phyloP scores from a whole-genome alignment of 1,139 yeast species.

The Geotrichum klebahnii region DNA sequence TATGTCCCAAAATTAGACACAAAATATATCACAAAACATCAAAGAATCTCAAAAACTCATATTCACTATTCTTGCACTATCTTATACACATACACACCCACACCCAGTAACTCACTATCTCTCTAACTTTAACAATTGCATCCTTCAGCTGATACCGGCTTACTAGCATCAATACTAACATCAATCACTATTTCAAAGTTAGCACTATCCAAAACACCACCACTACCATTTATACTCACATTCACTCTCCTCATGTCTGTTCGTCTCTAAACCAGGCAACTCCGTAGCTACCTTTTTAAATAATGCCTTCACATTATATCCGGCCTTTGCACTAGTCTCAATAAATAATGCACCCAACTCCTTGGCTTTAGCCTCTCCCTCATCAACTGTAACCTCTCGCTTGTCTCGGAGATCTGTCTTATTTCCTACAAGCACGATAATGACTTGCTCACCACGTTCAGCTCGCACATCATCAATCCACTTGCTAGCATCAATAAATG shows the following conservation, averaged over 20 bases:
- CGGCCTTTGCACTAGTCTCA: constrained; percentile 94
- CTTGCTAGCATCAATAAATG: constrained; percentile 69
- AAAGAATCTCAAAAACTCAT: too few relatives aligned
- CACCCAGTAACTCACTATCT: too few relatives aligned
- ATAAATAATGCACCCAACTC: constrained; percentile 74
- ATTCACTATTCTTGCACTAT: too few relatives aligned
- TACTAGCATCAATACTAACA: constrained; percentile 47
- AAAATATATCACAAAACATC: too few relatives aligned
- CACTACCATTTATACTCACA: constrained; percentile 5
- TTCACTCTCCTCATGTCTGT: constrained; percentile 18
- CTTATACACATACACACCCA: too few relatives aligned
- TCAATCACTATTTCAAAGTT: constrained; percentile 54
- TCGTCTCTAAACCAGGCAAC: constrained; percentile 53
- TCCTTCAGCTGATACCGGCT: constrained; percentile 24
- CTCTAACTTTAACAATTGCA: constrained; percentile 30
- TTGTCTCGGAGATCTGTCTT: constrained; percentile 63
- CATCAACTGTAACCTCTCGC: constrained; percentile 77
- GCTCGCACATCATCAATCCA: constrained; percentile 84
- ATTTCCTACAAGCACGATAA: constrained; percentile 73
- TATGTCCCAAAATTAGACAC: too few relatives aligned
- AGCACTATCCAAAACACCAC: constrained; percentile 26
- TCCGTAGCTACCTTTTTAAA: constrained; percentile 89
- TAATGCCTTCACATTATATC: constrained; percentile 82
- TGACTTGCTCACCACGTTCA: constrained; percentile 67
- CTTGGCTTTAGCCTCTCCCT: constrained; percentile 74